Percentiles rank a stretch among this genome's conserved stretches.
Evolutionary conservation across 768 basidiomycete genomes (phyloP).

Genomic region (Xerocomellus dryophilus): DNA sequence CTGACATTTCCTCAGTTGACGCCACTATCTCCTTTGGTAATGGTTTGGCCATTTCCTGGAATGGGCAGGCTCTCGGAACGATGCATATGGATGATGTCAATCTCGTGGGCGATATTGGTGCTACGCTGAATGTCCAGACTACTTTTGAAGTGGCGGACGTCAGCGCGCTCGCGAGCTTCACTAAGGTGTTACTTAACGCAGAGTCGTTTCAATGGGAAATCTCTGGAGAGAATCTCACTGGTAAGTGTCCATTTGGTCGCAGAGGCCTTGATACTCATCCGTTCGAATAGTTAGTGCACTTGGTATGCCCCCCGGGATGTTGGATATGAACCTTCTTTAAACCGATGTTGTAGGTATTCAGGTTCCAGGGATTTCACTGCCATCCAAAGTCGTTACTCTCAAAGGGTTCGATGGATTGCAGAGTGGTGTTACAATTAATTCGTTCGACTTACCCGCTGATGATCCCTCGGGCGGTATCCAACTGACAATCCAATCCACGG

Average conservation of each 20-base stretch:
- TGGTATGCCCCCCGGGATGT: slow-evolving; percentile 34
- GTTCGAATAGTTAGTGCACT: slow-evolving; percentile 50
- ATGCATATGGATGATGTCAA: slow-evolving; percentile 59
- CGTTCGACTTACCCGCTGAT: slow-evolving; percentile 67
- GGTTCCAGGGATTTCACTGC: slow-evolving; percentile 52
- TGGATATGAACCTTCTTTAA: not conserved
- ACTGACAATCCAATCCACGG: slow-evolving; percentile 57
- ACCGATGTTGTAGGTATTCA: slow-evolving; percentile 44
- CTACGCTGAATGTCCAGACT: slow-evolving; percentile 49
- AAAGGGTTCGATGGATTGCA: slow-evolving; percentile 71
- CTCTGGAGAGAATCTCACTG: slow-evolving; percentile 58
- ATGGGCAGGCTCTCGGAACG: slow-evolving; percentile 51
- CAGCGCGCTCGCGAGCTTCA: slow-evolving; percentile 58
- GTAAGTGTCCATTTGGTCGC: slow-evolving; percentile 29
- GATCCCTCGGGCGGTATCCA: slow-evolving; percentile 72
- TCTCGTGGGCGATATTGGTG: slow-evolving; percentile 64
- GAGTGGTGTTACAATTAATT: slow-evolving; percentile 57
- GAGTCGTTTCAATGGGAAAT: slow-evolving; percentile 72
- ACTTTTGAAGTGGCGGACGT: slow-evolving; percentile 59
- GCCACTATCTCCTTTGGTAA: slow-evolving; percentile 62
- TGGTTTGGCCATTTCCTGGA: slow-evolving; percentile 62
- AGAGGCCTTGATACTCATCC: slow-evolving; percentile 4
- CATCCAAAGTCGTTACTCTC: slow-evolving; percentile 56
- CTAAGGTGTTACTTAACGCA: slow-evolving; percentile 59
- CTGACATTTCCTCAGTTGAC: slow-evolving; percentile 44